Percentiles rank a stretch among this genome's conserved stretches.
Evolutionary conservation across 78 protist genomes (phyloP).

Genomic region (slime mould (Dictyostelium discoideum)): DNA sequence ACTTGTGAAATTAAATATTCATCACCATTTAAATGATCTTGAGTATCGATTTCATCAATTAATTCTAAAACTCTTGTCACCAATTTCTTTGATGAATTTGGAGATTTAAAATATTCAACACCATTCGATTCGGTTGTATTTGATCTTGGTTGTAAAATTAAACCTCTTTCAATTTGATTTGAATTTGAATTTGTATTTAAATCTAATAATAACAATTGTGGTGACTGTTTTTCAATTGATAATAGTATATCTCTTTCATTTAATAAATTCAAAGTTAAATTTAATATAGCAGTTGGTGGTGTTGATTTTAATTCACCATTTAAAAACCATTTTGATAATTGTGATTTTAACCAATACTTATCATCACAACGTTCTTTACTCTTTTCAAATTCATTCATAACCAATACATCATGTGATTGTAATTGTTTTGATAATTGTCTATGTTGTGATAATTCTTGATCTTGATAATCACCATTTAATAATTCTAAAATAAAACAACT

Average conservation of each 20-base stretch:
- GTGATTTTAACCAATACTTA: slow-evolving; percentile 50
- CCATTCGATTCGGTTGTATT: slow-evolving; percentile 46
- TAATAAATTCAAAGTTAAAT: not conserved
- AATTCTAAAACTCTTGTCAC: not conserved
- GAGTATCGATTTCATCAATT: not conserved
- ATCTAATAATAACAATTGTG: not conserved
- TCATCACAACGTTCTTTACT: slow-evolving; percentile 41
- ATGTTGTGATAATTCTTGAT: slow-evolving; percentile 9
- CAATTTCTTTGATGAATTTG: not conserved
- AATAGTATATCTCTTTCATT: not conserved
- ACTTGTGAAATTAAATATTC: slow-evolving; percentile 2
- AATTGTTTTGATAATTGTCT: not conserved
- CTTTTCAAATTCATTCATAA: not conserved
- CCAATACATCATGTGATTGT: not conserved
- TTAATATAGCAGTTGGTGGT: not conserved
- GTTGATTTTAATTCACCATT: not conserved
- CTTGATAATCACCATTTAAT: not conserved
- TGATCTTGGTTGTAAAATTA: slow-evolving; percentile 9
- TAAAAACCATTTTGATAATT: not conserved
- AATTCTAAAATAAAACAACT: slow-evolving; percentile 32
- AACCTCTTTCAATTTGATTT: not conserved
- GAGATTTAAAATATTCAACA: not conserved
- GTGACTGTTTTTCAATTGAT: slow-evolving; percentile 3
- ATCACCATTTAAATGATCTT: slow-evolving; percentile 3
- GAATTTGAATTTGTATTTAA: not conserved